Percentiles rank a stretch among this genome's conserved stretches.
phyloP scores from a whole-genome alignment of 2,329 filamentous ascomycete species.

The Ophiostoma australiae region DNA sequence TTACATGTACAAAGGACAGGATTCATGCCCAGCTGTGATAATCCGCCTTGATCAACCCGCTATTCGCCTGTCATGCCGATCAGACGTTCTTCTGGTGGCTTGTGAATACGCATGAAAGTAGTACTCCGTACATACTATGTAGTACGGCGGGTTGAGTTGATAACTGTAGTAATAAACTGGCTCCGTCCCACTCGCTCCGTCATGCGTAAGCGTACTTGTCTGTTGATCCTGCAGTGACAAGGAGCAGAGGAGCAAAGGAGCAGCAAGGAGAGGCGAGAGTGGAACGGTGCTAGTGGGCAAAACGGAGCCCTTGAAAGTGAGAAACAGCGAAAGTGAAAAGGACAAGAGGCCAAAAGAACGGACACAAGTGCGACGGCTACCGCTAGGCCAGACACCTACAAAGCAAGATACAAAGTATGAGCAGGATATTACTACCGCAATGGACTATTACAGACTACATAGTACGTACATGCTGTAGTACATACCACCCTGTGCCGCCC shows the following conservation, averaged over 20 bases:
- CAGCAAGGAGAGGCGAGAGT: constrained; percentile 1
- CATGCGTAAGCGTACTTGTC: neutral
- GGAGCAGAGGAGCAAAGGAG: neutral
- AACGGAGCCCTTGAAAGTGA: neutral
- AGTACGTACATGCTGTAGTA: no score
- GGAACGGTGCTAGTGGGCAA: neutral
- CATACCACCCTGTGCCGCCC: neutral
- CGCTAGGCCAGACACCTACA: neutral
- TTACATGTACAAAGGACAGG: neutral
- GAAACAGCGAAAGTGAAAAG: neutral
- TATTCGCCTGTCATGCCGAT: constrained; percentile 1
- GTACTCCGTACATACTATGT: no score
- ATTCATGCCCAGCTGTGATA: neutral
- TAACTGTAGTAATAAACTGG: neutral
- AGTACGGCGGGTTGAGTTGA: no score
- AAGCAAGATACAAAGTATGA: no score
- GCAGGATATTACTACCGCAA: neutral
- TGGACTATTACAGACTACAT: no score
- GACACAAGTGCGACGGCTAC: constrained; percentile 3
- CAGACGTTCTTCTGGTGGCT: neutral
- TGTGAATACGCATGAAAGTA: no score
- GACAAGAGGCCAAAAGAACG: neutral
- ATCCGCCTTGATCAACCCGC: neutral
- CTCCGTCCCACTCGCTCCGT: neutral
- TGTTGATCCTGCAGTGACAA: constrained; percentile 6